phyloP scores from a whole-genome alignment of 2,329 filamentous ascomycete species.

The Sarocladium strictum region DNA sequence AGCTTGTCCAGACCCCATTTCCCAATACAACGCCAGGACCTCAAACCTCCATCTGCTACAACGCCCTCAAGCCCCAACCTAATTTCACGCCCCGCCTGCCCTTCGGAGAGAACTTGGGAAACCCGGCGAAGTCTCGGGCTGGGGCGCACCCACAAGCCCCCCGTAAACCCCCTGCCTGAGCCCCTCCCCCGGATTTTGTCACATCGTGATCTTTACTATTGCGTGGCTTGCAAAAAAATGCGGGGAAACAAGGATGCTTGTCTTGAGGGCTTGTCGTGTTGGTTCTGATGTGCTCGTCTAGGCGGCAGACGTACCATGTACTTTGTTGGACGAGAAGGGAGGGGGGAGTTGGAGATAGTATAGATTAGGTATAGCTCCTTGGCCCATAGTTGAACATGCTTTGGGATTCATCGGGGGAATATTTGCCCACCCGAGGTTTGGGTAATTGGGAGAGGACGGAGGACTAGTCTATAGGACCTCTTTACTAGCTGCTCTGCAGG shows the following conservation, averaged over 20 bases:
- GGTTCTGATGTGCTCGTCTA: too few relatives aligned
- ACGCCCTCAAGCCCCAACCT: background rate
- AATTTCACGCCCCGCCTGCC: background rate
- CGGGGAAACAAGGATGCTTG: too few relatives aligned
- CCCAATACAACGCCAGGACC: too few relatives aligned
- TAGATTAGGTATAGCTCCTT: too few relatives aligned
- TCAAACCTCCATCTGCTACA: background rate
- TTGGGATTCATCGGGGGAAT: background rate
- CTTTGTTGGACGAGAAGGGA: background rate
- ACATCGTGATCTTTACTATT: background rate
- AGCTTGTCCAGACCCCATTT: too few relatives aligned
- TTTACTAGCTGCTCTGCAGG: too few relatives aligned
- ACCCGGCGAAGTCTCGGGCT: constrained; percentile 6
- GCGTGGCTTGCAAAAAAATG: background rate
- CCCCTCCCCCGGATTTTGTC: constrained; percentile 2
- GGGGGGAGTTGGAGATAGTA: too few relatives aligned
- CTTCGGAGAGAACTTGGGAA: constrained; percentile 8
- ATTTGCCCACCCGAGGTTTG: background rate
- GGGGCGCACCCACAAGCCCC: background rate
- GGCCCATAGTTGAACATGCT: too few relatives aligned
- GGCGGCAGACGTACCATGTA: too few relatives aligned
- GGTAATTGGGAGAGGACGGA: background rate
- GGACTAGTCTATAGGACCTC: too few relatives aligned
- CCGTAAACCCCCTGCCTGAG: too few relatives aligned
- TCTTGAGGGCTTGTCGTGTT: too few relatives aligned